Base-by-base conservation (phyloP, 768 basidiomycete genomes). In the Favolaschia claudopus region DNA sequence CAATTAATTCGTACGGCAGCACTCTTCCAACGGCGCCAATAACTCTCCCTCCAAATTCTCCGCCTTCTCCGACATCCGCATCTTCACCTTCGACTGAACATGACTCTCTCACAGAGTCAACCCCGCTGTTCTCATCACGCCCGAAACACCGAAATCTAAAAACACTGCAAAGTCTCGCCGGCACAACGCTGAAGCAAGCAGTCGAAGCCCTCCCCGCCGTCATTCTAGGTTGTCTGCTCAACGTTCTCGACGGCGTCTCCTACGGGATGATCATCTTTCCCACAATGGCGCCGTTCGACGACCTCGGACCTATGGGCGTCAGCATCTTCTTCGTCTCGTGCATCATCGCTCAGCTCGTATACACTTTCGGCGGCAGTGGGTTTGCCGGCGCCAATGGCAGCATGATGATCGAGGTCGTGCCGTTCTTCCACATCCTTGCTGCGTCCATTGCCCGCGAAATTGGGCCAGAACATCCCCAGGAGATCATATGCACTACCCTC, bases 401-500 rank as follows among this genome's bases (percentile, higher is more conserved):
- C 62, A 95, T 96, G 95, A 97, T 98, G 95, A 98, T 99, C 60
- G 96, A 99, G 75, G 93, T 96, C 12, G 95, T 98, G 64, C 96
- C 96, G 2, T 98, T 99, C 75, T 97, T 96, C 69, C 96, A 98
- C 72, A 91, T 97, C 58, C 81, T 99, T 39, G 92, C 93, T 6
- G 86, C 82, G 31, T 83, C 82, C 29, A 96, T 98, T 40, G 86
- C 89, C 3, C 67, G 74, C 3, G 79, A 90, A 15, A 85, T 95
- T 20, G 92, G 91, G 9, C 86, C 90, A 59, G 84, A 85, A 24
- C 76, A 89, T 36, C 86, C 87, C 2, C 73, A 76, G 22, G 88
- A 88, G 24, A 82, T 97, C 53, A 84, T 98, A n/a, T 89, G 96
- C 0, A 99, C 96, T 0, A 98, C 96, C 0, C 83, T 99, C 62